Percentiles rank a stretch among this genome's conserved stretches.
phyloP scores from a whole-genome alignment of 2,329 filamentous ascomycete species.

The Tolypocladium tropicale region DNA sequence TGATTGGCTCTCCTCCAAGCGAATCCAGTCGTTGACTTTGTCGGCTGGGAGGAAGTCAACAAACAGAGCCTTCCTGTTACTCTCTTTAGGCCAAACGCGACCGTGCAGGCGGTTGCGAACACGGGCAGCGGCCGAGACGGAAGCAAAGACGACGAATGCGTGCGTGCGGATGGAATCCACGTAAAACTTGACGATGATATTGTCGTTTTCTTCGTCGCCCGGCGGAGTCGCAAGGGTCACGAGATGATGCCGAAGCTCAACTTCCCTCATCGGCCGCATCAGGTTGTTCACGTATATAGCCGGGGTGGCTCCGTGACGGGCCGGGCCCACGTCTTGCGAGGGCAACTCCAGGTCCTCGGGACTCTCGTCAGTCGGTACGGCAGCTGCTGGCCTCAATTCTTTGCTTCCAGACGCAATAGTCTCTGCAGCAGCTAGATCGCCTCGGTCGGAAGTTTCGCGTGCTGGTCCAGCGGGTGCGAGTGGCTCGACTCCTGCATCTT shows the following conservation, averaged over 20 bases:
- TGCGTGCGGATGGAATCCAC: constrained; percentile 83
- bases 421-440: not conserved
- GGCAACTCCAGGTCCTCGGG: constrained; percentile 21
- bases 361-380: constrained; percentile 4
- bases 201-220: constrained; percentile 36
- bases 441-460: not conserved
- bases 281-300: constrained; percentile 85
- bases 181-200: constrained; percentile 56
- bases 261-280: constrained; percentile 71
- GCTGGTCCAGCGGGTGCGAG: not conserved
- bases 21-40: constrained; percentile 63
- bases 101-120: constrained; percentile 70
- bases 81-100: constrained; percentile 77
- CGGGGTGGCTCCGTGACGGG: constrained; percentile 61
- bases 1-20: constrained; percentile 46
- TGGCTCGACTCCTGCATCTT: constrained; percentile 5
- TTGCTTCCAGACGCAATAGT: not conserved
- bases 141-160: constrained; percentile 67
- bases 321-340: constrained; percentile 34
- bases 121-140: constrained; percentile 59
- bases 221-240: constrained; percentile 54
- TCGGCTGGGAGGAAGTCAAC: constrained; percentile 82
- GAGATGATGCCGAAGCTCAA: constrained; percentile 59
- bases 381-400: not conserved
- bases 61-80: constrained; percentile 72